Base-by-base conservation (phyloP, 2,329 filamentous ascomycete species). In the Fonsecaea multimorphosa region DNA sequence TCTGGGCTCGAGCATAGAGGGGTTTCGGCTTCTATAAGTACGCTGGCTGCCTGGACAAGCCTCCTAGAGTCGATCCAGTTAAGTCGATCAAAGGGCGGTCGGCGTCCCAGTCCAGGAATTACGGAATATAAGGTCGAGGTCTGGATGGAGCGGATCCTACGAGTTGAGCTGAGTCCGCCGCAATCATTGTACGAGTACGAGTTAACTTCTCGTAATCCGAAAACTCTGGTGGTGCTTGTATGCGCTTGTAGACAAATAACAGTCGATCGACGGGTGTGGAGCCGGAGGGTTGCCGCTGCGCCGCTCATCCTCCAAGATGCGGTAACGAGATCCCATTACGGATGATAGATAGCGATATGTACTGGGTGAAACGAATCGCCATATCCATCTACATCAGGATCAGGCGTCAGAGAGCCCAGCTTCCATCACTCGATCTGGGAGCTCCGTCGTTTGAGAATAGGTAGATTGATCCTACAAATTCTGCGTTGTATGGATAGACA, bases 341-440 rank as follows among this genome's bases (percentile, higher is more conserved):
- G 24, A 56, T 12, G 6, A n/a, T 32, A n/a, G 5, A 40, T n/a
- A n/a, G 16, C 29, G 24, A 38, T 38, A 63, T 78, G 76, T 78
- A 58, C 73, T 72, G 74, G 76, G 74, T 76, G 77, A 78, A 78
- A 78, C 76, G 76, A 76, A 75, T 74, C 71, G 72, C 71, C 68
- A 71, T 67, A 64, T 71, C 72, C 73, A 76, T 62, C 34, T 16
- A 22, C 11, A 65, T 36, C 29, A 57, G 60, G 72, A 75, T 66
- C 71, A 65, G 67, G 73, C 72, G 73, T 76, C 77, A 78, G 77
- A 78, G 76, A 78, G 74, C 72, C 77, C 75, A 63, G 63, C 59
- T 36, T 62, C 63, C 55, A 56, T 65, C 2, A 32, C 49, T 77
- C 69, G 29, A 73, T 75, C 70, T 76, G 71, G 75, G 75, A 76